phyloP scores from a whole-genome alignment of 148 eudicot genomes.

The Rhododendron mucronatum region DNA sequence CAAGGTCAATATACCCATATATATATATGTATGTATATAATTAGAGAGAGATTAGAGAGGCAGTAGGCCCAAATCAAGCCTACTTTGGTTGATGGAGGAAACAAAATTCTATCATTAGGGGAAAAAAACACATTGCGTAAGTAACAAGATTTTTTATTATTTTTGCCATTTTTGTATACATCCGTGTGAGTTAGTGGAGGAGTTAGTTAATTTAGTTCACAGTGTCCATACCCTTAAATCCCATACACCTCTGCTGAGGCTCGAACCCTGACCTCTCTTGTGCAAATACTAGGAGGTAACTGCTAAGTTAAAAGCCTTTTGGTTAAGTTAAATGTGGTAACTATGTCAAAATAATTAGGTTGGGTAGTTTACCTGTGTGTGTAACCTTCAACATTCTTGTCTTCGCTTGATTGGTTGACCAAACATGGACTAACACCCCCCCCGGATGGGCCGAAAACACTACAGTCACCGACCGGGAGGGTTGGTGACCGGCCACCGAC shows the following conservation, averaged over 20 bases:
- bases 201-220: too few relatives aligned
- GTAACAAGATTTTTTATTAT: neutral
- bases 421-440: neutral
- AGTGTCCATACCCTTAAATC: too few relatives aligned
- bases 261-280: too few relatives aligned
- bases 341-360: neutral
- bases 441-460: too few relatives aligned
- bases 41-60: neutral
- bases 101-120: neutral
- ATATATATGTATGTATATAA: too few relatives aligned
- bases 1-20: neutral
- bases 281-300: too few relatives aligned
- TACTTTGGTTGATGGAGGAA: neutral
- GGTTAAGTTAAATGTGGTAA: neutral
- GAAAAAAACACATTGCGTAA: neutral
- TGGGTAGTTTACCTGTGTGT: neutral
- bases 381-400: neutral
- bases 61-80: neutral
- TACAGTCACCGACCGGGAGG: too few relatives aligned
- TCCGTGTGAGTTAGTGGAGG: too few relatives aligned
- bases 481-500: too few relatives aligned
- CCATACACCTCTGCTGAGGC: too few relatives aligned
- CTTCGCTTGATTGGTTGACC: neutral
- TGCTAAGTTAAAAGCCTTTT: too few relatives aligned
- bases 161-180: too few relatives aligned